Evolutionary conservation across 2,329 filamentous ascomycete genomes (phyloP).

Genomic region (Fusarium torreyae): DNA sequence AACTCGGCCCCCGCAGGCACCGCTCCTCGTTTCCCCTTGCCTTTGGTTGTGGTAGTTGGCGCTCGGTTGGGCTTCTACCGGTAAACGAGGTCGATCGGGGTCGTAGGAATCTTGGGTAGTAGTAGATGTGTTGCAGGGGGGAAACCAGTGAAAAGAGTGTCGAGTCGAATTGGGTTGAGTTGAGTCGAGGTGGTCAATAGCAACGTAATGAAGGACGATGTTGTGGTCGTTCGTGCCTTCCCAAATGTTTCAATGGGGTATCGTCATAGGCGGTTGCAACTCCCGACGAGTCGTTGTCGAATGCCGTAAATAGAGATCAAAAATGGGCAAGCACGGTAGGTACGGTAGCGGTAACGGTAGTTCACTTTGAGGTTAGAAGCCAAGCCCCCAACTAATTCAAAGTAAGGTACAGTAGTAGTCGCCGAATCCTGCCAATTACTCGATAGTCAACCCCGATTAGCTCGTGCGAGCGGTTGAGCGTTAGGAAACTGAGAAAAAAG

Average conservation of each 20-base stretch:
- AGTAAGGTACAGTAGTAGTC: slow-evolving; percentile 3
- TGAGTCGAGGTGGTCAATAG: slow-evolving; percentile 1
- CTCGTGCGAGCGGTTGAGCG: slow-evolving; percentile 13
- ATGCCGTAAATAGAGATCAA: slow-evolving; percentile 26
- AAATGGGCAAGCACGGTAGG: slow-evolving; percentile 20
- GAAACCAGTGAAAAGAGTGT: slow-evolving; percentile 9
- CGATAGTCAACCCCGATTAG: slow-evolving; percentile 10
- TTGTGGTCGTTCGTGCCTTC: slow-evolving; percentile 13
- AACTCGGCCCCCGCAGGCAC: slow-evolving; percentile 34
- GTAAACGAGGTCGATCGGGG: slow-evolving; percentile 29
- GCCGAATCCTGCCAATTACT: slow-evolving; percentile 10
- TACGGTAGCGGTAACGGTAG: not conserved
- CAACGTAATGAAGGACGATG: slow-evolving; percentile 9
- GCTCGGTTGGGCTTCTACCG: slow-evolving; percentile 21
- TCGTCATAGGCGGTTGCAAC: slow-evolving; percentile 19
- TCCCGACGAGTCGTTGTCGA: slow-evolving; percentile 16
- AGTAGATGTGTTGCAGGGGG: not conserved
- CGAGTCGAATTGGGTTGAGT: slow-evolving; percentile 2
- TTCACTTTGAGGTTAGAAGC: slow-evolving; percentile 24
- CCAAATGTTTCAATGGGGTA: slow-evolving; percentile 7
- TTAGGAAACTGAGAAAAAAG: slow-evolving; percentile 1
- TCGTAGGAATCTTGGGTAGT: slow-evolving; percentile 5
- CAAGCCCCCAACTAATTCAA: slow-evolving; percentile 26
- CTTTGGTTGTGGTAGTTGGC: slow-evolving; percentile 19
- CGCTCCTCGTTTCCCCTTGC: slow-evolving; percentile 27